Percentiles rank a stretch among this genome's conserved stretches.
These are phyloP conservation scores for Gamsiella multidivaricata DNA, from an alignment of 192 early-diverging fungal species.

Conservation along the genomic window DNA sequence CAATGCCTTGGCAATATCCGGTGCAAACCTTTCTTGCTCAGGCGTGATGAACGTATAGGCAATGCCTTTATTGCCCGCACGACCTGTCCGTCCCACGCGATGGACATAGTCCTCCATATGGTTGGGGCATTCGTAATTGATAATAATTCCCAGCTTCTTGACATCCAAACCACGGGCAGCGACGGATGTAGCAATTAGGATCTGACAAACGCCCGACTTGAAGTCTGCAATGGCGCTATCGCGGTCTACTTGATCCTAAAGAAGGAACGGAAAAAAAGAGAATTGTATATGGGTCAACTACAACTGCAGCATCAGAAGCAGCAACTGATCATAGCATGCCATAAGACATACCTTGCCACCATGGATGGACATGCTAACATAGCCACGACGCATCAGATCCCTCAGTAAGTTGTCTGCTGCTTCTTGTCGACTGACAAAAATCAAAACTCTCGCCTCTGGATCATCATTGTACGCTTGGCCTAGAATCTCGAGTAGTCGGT, in stretches of 20 bases:
- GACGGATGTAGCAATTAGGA: slow-evolving; percentile 96
- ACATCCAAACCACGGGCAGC: slow-evolving; percentile 98
- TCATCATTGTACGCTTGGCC: slow-evolving; percentile 83
- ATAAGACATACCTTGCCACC: slow-evolving; percentile 82
- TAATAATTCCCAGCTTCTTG: slow-evolving; percentile 89
- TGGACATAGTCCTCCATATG: slow-evolving; percentile 99
- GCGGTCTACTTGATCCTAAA: slow-evolving; percentile 82
- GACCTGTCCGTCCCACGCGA: slow-evolving; percentile 96
- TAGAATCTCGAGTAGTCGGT: slow-evolving; percentile 88
- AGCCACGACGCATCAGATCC: slow-evolving; percentile 85
- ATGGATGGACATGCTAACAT: slow-evolving; percentile 91
- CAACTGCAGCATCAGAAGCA: too few relatives aligned
- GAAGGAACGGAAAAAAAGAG: background rate
- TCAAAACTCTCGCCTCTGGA: slow-evolving; percentile 76
- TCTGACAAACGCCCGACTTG: slow-evolving; percentile 87
- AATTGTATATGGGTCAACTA: background rate
- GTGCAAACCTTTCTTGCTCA: slow-evolving; percentile 94
- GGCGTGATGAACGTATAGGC: slow-evolving; percentile 97
- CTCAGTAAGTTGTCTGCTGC: slow-evolving; percentile 90
- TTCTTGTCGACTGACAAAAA: slow-evolving; percentile 98
- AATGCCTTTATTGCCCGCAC: slow-evolving; percentile 97
- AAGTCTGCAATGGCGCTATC: slow-evolving; percentile 96
- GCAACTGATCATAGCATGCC: too few relatives aligned
- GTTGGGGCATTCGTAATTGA: slow-evolving; percentile 98
- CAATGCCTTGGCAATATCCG: slow-evolving; percentile 90